Evolutionary conservation across 129 eudicot species (phyloP).

Genomic region (Lonicera japonica): DNA sequence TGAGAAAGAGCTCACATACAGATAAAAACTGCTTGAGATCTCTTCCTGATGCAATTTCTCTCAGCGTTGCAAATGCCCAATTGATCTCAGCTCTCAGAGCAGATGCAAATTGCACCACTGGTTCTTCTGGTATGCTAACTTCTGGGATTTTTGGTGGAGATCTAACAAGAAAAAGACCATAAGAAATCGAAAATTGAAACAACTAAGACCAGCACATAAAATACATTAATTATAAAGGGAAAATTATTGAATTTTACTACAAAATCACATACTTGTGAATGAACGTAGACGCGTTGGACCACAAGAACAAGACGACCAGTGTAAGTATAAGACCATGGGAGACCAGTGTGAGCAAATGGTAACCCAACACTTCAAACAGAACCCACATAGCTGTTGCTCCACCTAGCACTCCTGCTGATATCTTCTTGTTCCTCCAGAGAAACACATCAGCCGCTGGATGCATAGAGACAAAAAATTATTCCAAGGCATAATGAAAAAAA

Average conservation of each 20-base stretch:
- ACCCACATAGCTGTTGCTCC: conserved; percentile 72
- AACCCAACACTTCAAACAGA: conserved; percentile 70
- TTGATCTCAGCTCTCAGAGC: conserved; percentile 60
- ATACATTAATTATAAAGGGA: neutral
- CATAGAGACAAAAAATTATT: neutral
- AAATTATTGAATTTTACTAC: neutral
- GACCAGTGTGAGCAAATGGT: conserved; percentile 67
- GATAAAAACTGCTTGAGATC: conserved; percentile 73
- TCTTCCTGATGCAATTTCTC: conserved; percentile 69
- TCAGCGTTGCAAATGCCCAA: conserved; percentile 40
- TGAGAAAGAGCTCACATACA: conserved; percentile 38
- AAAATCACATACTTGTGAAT: conserved; percentile 62
- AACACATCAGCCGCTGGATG: conserved; percentile 81
- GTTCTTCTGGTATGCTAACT: conserved; percentile 68
- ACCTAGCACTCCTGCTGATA: conserved; percentile 67
- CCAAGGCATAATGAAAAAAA: neutral
- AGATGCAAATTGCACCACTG: conserved; percentile 44
- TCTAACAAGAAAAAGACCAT: conserved; percentile 23
- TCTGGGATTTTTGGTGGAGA: conserved; percentile 85
- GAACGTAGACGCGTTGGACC: conserved; percentile 80
- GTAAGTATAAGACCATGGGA: conserved; percentile 73
- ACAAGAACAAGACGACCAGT: conserved; percentile 58
- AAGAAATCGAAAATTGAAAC: neutral
- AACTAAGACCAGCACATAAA: neutral
- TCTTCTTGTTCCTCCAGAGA: conserved; percentile 86